phyloP scores from a whole-genome alignment of 371 early-diverging fungal genomes.

The Mortierella sp. region DNA sequence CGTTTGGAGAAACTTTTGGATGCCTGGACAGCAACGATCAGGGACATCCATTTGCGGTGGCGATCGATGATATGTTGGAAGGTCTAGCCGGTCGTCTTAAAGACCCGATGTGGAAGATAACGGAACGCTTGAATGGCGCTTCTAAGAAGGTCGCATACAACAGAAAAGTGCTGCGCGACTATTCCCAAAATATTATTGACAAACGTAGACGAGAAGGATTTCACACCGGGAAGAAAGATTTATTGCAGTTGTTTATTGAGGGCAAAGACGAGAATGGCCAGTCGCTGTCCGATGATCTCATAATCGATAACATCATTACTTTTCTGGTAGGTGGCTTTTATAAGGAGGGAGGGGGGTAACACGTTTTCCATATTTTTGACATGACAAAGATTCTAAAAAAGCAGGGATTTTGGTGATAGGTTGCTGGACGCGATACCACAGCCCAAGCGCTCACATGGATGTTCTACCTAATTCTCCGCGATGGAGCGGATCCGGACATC shows the following conservation, averaged over 20 bases:
- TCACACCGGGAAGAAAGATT: slow-evolving; percentile 60
- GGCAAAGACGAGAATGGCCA: slow-evolving; percentile 64
- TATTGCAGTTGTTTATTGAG: slow-evolving; percentile 70
- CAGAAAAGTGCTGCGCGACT: not conserved
- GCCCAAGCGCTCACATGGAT: slow-evolving; percentile 81
- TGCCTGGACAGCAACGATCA: slow-evolving; percentile 24
- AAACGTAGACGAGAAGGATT: slow-evolving; percentile 21
- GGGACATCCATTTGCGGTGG: slow-evolving; percentile 8
- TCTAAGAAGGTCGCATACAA: slow-evolving; percentile 1
- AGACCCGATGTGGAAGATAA: slow-evolving; percentile 29
- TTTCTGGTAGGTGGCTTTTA: slow-evolving; percentile 59
- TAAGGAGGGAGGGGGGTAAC: not conserved
- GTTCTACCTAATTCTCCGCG: slow-evolving; percentile 61
- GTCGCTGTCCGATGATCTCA: slow-evolving; percentile 58
- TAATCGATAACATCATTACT: slow-evolving; percentile 73
- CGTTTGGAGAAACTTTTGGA: slow-evolving; percentile 40
- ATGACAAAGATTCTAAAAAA: not conserved
- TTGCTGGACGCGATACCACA: slow-evolving; percentile 79
- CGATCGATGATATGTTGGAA: slow-evolving; percentile 13
- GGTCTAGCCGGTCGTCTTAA: slow-evolving; percentile 12
- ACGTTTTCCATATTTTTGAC: not conserved
- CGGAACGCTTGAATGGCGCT: slow-evolving; percentile 16
- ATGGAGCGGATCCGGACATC: slow-evolving; percentile 8
- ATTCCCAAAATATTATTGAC: slow-evolving; percentile 15
- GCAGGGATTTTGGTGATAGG: not conserved